Conservation (phyloP, 208 protist species). For the Strigomonas culicis region DNA sequence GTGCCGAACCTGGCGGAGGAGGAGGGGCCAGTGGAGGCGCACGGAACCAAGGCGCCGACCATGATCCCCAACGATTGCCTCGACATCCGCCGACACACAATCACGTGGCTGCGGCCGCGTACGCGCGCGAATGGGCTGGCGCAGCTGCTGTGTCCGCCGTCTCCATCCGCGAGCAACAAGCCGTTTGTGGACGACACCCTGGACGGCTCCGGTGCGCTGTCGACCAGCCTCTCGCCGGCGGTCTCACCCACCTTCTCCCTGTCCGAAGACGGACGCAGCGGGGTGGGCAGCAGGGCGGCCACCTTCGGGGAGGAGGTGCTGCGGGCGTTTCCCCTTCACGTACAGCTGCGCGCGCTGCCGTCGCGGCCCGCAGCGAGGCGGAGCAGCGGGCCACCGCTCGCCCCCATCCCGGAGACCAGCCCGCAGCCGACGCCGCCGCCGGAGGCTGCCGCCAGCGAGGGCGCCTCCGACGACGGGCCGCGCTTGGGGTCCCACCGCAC, state of each 20-base stretch:
- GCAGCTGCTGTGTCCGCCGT: neutral
- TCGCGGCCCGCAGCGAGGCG: neutral
- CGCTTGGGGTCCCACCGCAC: neutral
- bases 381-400: neutral
- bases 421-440: too few relatives aligned
- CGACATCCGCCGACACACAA: neutral
- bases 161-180: neutral
- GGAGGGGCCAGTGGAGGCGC: neutral
- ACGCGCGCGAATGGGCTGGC: neutral
- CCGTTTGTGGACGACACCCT: neutral
- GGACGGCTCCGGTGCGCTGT: neutral
- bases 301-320: constrained; percentile 6
- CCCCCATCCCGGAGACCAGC: neutral
- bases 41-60: neutral
- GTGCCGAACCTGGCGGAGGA: neutral
- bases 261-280: neutral
- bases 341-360: neutral
- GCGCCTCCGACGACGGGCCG: neutral
- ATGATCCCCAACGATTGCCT: neutral
- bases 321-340: neutral
- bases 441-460: too few relatives aligned
- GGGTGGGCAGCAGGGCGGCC: neutral
- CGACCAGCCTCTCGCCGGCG: neutral
- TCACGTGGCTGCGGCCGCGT: neutral
- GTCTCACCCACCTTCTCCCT: neutral